A percentile compares a stretch with the other conserved stretches of the same genome.
phyloP scores from a whole-genome alignment of 495 filamentous ascomycete genomes.

The Hypoxylon cercidicola region DNA sequence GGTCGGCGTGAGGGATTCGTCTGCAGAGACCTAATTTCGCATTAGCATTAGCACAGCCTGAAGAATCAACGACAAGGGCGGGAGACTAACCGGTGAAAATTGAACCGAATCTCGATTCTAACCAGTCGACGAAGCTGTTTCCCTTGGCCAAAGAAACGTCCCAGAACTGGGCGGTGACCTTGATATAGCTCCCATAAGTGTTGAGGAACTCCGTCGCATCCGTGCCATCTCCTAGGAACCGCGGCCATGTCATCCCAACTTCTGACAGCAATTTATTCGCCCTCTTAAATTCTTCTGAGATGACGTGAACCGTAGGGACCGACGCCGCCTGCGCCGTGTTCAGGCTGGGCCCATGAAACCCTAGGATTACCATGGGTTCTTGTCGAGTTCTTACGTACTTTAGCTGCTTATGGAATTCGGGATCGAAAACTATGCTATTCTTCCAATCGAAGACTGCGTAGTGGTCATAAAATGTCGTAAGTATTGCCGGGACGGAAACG shows the following conservation, averaged over 20 bases:
- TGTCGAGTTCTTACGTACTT: slow-evolving; percentile 59
- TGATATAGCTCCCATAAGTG: slow-evolving; percentile 59
- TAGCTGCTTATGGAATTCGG: slow-evolving; percentile 56
- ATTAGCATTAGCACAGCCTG: slow-evolving; percentile 36
- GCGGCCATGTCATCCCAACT: slow-evolving; percentile 51
- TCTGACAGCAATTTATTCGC: slow-evolving; percentile 50
- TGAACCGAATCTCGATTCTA: slow-evolving; percentile 61
- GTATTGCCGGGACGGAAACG: slow-evolving; percentile 52
- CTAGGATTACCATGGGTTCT: slow-evolving; percentile 67
- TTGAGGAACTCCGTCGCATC: slow-evolving; percentile 55
- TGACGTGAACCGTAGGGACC: slow-evolving; percentile 54
- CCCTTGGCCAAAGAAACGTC: slow-evolving; percentile 58
- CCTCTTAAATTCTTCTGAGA: slow-evolving; percentile 61
- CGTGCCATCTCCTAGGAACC: slow-evolving; percentile 47
- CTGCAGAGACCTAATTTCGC: slow-evolving; percentile 55
- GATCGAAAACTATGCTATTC: slow-evolving; percentile 61
- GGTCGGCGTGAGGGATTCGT: slow-evolving; percentile 55
- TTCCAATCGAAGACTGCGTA: slow-evolving; percentile 66
- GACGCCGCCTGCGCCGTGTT: slow-evolving; percentile 65
- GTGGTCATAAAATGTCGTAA: slow-evolving; percentile 66
- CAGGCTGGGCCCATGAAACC: slow-evolving; percentile 61
- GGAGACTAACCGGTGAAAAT: slow-evolving; percentile 59
- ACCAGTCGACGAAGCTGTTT: slow-evolving; percentile 60
- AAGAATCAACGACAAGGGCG: background rate
- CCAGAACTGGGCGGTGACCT: slow-evolving; percentile 67